Evolutionary conservation across 2,329 filamentous ascomycete genomes (phyloP).

Genomic region (Neurospora crassa): DNA sequence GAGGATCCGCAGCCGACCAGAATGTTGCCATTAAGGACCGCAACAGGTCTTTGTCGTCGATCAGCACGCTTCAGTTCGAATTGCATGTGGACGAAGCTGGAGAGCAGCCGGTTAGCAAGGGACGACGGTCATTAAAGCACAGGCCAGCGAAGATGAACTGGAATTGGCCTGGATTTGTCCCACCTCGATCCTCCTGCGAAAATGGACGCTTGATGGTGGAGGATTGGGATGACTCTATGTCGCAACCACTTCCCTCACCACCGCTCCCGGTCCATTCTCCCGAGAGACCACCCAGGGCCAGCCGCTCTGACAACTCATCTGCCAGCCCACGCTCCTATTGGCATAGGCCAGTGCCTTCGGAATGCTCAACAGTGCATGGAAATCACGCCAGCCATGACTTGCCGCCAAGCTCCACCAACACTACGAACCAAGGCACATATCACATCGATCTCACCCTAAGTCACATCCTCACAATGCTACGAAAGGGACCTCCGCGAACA

Average conservation of each 20-base stretch:
- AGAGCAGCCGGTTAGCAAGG: not conserved
- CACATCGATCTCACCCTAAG: conserved; percentile 6
- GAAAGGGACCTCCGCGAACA: conserved; percentile 9
- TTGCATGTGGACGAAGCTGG: conserved; percentile 1
- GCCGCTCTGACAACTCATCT: not conserved
- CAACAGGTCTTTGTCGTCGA: conserved; percentile 9
- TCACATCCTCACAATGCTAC: conserved; percentile 14
- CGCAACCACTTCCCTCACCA: not conserved
- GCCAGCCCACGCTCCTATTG: conserved; percentile 2
- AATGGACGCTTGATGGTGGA: conserved; percentile 5
- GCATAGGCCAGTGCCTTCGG: conserved; percentile 4
- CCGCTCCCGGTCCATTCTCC: conserved; percentile 9
- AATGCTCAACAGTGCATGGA: not conserved
- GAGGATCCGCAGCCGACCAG: conserved; percentile 14
- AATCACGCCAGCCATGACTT: conserved; percentile 1
- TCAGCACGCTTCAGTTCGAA: conserved; percentile 6
- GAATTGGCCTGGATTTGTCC: conserved; percentile 15
- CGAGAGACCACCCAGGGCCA: not conserved
- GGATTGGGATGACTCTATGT: conserved; percentile 8
- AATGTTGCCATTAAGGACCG: conserved; percentile 5
- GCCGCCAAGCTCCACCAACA: not conserved
- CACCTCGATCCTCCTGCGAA: not conserved
- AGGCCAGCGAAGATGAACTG: conserved; percentile 7
- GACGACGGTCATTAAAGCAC: not conserved
- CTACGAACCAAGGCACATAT: not conserved